A percentile compares a stretch with the other conserved stretches of the same genome.
These are phyloP conservation scores for Adansonia rubrostipa DNA, from an alignment of 441 rosid species.

Conservation along the genomic window DNA sequence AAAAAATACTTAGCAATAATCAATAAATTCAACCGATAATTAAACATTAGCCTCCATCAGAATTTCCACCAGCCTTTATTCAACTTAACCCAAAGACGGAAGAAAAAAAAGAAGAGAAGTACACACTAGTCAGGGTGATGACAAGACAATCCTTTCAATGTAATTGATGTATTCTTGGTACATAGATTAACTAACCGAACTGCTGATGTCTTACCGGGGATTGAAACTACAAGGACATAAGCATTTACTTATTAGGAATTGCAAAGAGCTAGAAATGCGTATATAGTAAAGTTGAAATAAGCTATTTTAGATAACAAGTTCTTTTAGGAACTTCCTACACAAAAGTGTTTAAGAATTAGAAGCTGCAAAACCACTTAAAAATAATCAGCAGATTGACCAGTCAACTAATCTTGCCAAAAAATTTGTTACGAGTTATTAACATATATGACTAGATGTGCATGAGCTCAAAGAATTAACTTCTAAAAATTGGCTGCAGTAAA, in stretches of 20 bases:
- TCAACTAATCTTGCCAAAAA: neutral
- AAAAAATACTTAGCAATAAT: neutral
- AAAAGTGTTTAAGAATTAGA: neutral
- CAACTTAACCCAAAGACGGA: neutral
- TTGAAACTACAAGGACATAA: neutral
- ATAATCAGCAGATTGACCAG: neutral
- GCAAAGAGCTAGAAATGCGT: neutral
- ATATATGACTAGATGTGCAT: neutral
- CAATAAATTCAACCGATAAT: neutral
- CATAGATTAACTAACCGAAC: neutral
- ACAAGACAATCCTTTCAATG: neutral
- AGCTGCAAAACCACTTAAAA: neutral
- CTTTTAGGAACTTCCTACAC: neutral
- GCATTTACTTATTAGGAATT: neutral
- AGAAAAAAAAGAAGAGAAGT: neutral
- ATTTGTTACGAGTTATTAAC: neutral
- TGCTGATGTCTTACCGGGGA: neutral
- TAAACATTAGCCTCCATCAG: constrained; percentile 7
- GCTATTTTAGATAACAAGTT: neutral
- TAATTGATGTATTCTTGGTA: neutral
- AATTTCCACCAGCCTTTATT: neutral
- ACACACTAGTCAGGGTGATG: neutral
- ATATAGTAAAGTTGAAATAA: neutral
- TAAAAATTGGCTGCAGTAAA: constrained; percentile 13
- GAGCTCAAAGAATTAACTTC: constrained; percentile 1